Conservation (phyloP, 257 asterid genomes). For the Jasminum sambac region DNA sequence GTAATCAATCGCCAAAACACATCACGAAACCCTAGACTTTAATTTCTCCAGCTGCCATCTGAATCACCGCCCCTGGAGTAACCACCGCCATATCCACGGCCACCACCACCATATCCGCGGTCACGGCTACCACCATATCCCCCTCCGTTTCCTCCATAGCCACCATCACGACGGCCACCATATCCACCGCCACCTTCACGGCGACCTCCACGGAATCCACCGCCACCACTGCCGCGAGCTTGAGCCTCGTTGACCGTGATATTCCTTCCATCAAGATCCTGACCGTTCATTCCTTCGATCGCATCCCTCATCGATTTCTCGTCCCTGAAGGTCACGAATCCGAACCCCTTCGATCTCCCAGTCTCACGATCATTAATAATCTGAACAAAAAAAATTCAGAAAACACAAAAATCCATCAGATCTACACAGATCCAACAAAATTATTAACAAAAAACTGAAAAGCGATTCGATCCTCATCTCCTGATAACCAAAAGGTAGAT, state of each 20-base stretch:
- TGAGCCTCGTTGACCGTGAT: conserved; percentile 25
- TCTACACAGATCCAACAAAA: conserved; percentile 4
- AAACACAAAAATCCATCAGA: conserved; percentile 8
- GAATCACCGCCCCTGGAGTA: conserved; percentile 25
- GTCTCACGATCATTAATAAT: conserved; percentile 56
- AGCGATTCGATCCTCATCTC: conserved; percentile 24
- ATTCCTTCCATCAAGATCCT: conserved; percentile 18
- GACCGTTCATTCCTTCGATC: conserved; percentile 20
- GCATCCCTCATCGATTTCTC: conserved; percentile 23
- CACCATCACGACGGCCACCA: conserved; percentile 34
- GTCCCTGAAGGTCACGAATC: conserved; percentile 18
- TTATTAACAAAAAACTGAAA: conserved; percentile 19
- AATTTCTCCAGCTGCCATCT: conserved; percentile 71
- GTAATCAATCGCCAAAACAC: not conserved
- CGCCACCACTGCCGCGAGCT: conserved; percentile 32
- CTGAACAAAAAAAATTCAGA: not conserved
- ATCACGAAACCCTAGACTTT: not conserved
- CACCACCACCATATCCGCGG: conserved; percentile 19
- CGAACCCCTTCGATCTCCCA: conserved; percentile 26
- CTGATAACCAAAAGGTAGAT: conserved; percentile 10
- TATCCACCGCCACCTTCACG: conserved; percentile 19
- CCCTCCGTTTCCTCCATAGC: conserved; percentile 22
- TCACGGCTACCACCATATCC: conserved; percentile 20
- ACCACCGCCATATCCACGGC: conserved; percentile 32
- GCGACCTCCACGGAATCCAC: conserved; percentile 23